Base-by-base conservation (phyloP, 2,329 filamentous ascomycete genomes). In the Aotearoamyces nothofagi region DNA sequence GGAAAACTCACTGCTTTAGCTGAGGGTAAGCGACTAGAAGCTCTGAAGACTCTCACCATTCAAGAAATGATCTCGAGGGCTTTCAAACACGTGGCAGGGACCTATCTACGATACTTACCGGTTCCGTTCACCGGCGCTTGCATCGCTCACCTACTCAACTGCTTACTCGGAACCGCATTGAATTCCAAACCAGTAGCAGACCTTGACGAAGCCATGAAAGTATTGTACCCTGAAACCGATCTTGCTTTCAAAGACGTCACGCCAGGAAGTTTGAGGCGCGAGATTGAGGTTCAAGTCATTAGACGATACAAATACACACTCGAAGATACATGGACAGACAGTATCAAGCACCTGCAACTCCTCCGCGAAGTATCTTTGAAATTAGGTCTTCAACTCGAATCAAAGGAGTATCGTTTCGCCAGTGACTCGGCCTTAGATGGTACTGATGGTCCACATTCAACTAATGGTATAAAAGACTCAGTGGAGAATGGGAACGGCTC, bases 31-130 rank as follows among this genome's bases (percentile, higher is more conserved):
- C 76, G 82, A 36, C 64, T 96, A 14, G 62, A 75, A 42, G 84
- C 84, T 36, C 63, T 98, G 43, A 74, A 70, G 39, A 69, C 74
- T 32, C 69, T 98, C 20, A 69, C 78, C 36, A 55, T 82, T 23
- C 87, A 93, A 50, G 90, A 98, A 54, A 96, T 96, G 78, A 69
- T 96, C 39, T 69, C 81, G n/a, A 75, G 90, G 59, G 75, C 80
- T 4, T 94, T 96, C 67, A 98, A 98, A 68, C 87, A 98, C 55
- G 63, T 90, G 38, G 69, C 78, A 33, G 76, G 82, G 51, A 68
- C 68, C 42, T 80, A 92, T 51, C 63, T 98, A 36, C 76, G 78
- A 39, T 71, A 79, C 37, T 57, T 94, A 12, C 82, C 90, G 13
- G 66, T 78, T 38, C 73, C 81, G 9, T 76, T 96, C 37, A 74